A percentile compares a stretch with the other conserved stretches of the same genome.
These are phyloP conservation scores for Colletotrichum sansevieriae DNA, from an alignment of 2,329 filamentous ascomycete genomes.

Conservation along the genomic window DNA sequence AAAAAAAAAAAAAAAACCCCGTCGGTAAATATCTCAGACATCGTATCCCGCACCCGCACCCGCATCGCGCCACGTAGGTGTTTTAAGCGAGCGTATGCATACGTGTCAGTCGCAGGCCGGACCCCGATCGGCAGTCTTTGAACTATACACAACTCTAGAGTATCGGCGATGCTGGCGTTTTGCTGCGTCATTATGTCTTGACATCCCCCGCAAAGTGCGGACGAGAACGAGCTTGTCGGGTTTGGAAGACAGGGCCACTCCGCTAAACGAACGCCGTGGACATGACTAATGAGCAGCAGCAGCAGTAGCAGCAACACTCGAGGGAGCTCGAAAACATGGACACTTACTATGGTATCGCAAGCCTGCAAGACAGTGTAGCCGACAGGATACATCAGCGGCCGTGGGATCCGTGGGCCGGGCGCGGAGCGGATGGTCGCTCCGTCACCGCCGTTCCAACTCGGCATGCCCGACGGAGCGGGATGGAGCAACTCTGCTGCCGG, in stretches of 20 bases:
- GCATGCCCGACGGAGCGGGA: constrained; percentile 37
- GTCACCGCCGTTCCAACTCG: not conserved
- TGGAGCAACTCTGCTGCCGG: constrained; percentile 22
- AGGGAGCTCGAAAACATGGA: no score
- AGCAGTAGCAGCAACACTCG: not conserved
- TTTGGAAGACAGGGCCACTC: not conserved
- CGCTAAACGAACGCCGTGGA: not conserved
- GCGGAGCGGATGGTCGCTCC: not conserved
- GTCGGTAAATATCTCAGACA: not conserved
- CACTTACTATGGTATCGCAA: no score
- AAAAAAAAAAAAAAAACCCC: not conserved
- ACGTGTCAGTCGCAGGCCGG: not conserved
- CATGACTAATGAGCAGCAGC: not conserved
- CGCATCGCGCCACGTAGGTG: not conserved
- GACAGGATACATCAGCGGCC: not conserved
- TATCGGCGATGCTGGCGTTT: no score
- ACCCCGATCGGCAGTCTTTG: constrained; percentile 12
- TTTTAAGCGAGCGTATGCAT: not conserved
- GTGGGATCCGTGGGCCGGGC: not conserved
- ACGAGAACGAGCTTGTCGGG: constrained; percentile 1
- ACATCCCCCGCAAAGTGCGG: constrained; percentile 21
- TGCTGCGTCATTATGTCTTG: no score
- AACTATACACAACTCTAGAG: not conserved
- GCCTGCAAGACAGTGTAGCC: not conserved
- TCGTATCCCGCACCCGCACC: constrained; percentile 7